Evolutionary conservation across 371 early-diverging fungal genomes (phyloP).

Genomic region (Zychaea mexicana): DNA sequence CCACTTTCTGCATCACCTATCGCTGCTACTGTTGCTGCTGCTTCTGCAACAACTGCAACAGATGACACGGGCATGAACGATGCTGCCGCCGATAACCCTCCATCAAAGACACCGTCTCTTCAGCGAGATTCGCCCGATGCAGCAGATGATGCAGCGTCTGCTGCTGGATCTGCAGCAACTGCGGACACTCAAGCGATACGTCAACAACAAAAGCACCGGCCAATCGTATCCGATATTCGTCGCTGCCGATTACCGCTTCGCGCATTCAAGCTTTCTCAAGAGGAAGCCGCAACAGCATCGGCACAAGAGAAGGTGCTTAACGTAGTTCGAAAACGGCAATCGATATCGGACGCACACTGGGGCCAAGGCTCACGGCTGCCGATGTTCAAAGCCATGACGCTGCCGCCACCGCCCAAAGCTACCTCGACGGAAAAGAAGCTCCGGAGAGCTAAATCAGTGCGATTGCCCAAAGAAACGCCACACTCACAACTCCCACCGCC

Average conservation of each 20-base stretch:
- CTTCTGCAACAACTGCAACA: neutral
- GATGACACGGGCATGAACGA: neutral
- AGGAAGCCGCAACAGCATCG: conserved; percentile 23
- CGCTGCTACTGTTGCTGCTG: neutral
- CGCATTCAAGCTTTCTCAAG: conserved; percentile 33
- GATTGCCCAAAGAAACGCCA: conserved; percentile 6
- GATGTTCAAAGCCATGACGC: conserved; percentile 29
- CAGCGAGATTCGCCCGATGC: neutral
- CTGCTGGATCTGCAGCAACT: neutral
- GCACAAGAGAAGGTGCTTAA: conserved; percentile 35
- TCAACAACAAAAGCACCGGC: neutral
- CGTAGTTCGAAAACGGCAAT: conserved; percentile 40
- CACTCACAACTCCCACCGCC: neutral
- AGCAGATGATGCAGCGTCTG: neutral
- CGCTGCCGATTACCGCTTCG: conserved; percentile 44
- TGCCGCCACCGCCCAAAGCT: neutral
- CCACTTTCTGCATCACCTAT: neutral
- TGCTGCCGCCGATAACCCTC: neutral
- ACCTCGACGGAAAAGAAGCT: conserved; percentile 5
- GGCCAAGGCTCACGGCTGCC: conserved; percentile 48
- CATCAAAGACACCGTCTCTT: neutral
- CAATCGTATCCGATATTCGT: conserved; percentile 6
- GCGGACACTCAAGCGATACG: neutral
- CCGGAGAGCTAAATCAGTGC: conserved; percentile 10
- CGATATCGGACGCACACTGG: conserved; percentile 34